Evolutionary conservation across 352 stramenopile genomes (phyloP), one percentile per base, ranked within the genome.

Genomic region (Globisporangium middletonii): DNA sequence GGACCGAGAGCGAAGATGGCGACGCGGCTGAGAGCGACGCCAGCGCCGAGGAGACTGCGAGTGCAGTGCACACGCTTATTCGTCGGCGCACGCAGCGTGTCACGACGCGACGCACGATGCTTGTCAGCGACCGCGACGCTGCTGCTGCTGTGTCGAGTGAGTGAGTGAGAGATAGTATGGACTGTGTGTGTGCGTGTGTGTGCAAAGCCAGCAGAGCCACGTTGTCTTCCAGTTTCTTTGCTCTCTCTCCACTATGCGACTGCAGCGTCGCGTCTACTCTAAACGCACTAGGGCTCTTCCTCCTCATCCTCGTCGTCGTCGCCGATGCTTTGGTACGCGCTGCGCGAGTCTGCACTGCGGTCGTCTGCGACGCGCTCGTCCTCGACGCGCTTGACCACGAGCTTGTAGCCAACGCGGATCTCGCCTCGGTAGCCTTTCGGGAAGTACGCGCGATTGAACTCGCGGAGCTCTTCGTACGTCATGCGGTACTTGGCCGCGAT

Each of bases 371-470:
- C 23, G 23, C 23, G 43, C 18, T 11, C 35, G 4, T 37, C 48
- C 35, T 71, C 55, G 42, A 69, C 60, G 15, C 79, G 77, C 65
- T 89, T 92, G 38, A 94, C 84, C 18, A 94, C 84, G 37, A 94
- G 65, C 62, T 92, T 94, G 69, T 86, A 86, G 38, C 77, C 82
- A 13, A 73, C 71, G 4, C 68, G 76, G 58, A 94, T 92, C 63
- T 91, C 77, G 41, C 84, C 84, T 11, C 81, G 79, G 64, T 88
- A 94, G 53, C 84, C 84, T 62, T 92, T 92, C 19, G 84, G 84
- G 59, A 94, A 94, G 66, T 92, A 94, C 23, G 75, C 79, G 51
- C 84, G 84, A 59, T 94, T 94, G 62, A 65, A 92, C 67, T 92
- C 84, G 35, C 84, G 84, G 60, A 94, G 72, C 67, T 92, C 82